Conservation (phyloP, 108 stramenopile species). For the Epithemia pelagica region DNA sequence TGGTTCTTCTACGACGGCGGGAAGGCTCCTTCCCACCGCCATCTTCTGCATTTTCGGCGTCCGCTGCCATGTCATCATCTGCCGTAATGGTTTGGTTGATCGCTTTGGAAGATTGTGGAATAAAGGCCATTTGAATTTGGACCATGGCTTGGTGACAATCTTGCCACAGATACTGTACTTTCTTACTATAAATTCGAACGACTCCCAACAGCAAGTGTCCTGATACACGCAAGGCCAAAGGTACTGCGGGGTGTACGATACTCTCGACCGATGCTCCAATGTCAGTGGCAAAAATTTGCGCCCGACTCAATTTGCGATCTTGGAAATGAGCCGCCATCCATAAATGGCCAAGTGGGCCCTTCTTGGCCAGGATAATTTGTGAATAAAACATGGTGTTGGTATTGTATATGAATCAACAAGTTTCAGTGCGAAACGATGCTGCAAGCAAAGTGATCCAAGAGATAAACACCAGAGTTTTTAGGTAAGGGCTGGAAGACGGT, state of each 20-base stretch:
- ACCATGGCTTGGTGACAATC: slow-evolving; percentile 98
- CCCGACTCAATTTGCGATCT: slow-evolving; percentile 95
- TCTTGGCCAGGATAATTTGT: slow-evolving; percentile 97
- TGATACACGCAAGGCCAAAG: slow-evolving; percentile 92
- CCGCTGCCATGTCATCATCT: slow-evolving; percentile 8
- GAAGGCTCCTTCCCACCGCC: slow-evolving; percentile 2
- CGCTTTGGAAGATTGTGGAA: slow-evolving; percentile 4
- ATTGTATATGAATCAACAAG: too few relatives aligned
- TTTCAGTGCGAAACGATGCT: too few relatives aligned
- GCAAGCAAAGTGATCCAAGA: too few relatives aligned
- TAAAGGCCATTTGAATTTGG: slow-evolving; percentile 97
- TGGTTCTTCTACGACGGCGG: slow-evolving; percentile 28
- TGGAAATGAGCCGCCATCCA: slow-evolving; percentile 99
- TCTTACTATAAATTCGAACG: slow-evolving; percentile 95
- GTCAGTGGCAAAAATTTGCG: slow-evolving; percentile 94
- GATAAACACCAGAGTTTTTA: too few relatives aligned
- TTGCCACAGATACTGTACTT: slow-evolving; percentile 91
- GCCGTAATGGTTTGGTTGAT: neutral
- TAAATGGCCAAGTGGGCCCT: slow-evolving; percentile 97
- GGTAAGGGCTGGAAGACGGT: too few relatives aligned
- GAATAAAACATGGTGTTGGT: slow-evolving; percentile 96
- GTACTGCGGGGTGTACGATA: slow-evolving; percentile 92
- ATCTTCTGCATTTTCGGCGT: slow-evolving; percentile 17
- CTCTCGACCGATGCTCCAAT: slow-evolving; percentile 89
- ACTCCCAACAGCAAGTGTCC: slow-evolving; percentile 96